Evolutionary conservation across 2,329 filamentous ascomycete species (phyloP), one percentile per base, ranked within the genome.

Genomic region (Trichoderma aggressivum): DNA sequence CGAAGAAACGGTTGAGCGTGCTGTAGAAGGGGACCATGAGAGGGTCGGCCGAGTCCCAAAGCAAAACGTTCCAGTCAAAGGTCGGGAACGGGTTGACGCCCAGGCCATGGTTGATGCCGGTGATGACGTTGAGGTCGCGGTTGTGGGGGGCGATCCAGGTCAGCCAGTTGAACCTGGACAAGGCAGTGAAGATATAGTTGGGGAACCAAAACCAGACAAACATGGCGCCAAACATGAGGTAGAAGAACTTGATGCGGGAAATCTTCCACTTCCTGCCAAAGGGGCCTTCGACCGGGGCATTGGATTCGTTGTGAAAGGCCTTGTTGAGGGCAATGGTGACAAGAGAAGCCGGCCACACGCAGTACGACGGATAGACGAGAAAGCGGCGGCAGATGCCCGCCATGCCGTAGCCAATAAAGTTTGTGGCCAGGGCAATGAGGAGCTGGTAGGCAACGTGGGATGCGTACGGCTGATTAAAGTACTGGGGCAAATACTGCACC

Each of bases 1-100:
- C 89, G 58, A 89, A 79, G 72, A 90, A 82, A 26, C 86, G 87
- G 78, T 92, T 92, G 69, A 88, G 82, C 56, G 89, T 90, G 32
- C 86, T 87, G 79, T 89, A 86, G 76, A 86, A 86, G 4, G 86
- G 86, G 8, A 85, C 81, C 81, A 85, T 84, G 67, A 85, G 79
- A 1, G 83, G 83, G 70, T 84, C 83, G 74, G 81, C 76, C 50
- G 80, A 82, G 64, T 82, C 81, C 81, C 81, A 82, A 4, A 83
- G 80, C 24, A 85, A 73, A 58, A 84, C 77, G 73, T 85, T 85
- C 84, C 84, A 86, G 74, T 86, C 84, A 72, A 83, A 84, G 3
- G 84, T 85, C 3, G 84, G 82, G 66, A 82, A 80, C 1, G 83
- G 82, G 73, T 85, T 85, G 64, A 85, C 74, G 28, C 84, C 84